Base-by-base conservation (phyloP, 1,284 basidiomycete genomes). In the Cryptococcus neoformans region DNA sequence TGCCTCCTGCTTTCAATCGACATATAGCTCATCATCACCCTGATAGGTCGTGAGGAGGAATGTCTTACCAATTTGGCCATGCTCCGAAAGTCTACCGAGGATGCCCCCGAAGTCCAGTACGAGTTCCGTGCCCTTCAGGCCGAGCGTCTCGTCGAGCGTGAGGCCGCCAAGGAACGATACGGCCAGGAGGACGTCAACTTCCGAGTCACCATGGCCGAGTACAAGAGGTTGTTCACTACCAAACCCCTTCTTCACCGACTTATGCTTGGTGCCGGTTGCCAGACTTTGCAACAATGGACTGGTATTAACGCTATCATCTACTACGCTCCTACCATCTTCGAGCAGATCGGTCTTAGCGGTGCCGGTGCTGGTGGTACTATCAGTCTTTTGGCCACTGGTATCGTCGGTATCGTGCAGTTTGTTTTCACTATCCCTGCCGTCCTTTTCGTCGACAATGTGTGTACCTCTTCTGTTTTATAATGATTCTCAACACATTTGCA, bases 61-160 rank as follows among this genome's bases (percentile, higher is more conserved):
- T 85, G 87, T 1, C 78, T 89, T 16, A 66, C 70, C 6, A 85
- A 86, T 7, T 81, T 91, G 12, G 85, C 86, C 65, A 76, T 73
- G 39, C 84, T 87, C 7, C 84, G 89, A 42, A 69, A 78, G 6
- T 76, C 84, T 12, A 79, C 84, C 2, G 76, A 81, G 8, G 82
- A 87, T 53, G 79, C 83, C 28, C 84, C 88, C 17, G 74, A 87
- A 8, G 84, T 91, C 6, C 68, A 87, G 62, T 86, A 89, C 62
- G 89, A 92, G 67, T 90, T 85, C 77, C 80, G 90, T 83, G 87
- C 90, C 69, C 87, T 92, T 75, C 86, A 86, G 62, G 88, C 88
- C 0, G 87, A 91, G 69, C 80, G 85, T 66, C 66, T 88, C 2
- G 89, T 89, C 61, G 87, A 89, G 71, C 81, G 83, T 62, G 87